A percentile compares a stretch with the other conserved stretches of the same genome.
phyloP scores from a whole-genome alignment of 208 protist genomes.

The Trypanosoma theileri region DNA sequence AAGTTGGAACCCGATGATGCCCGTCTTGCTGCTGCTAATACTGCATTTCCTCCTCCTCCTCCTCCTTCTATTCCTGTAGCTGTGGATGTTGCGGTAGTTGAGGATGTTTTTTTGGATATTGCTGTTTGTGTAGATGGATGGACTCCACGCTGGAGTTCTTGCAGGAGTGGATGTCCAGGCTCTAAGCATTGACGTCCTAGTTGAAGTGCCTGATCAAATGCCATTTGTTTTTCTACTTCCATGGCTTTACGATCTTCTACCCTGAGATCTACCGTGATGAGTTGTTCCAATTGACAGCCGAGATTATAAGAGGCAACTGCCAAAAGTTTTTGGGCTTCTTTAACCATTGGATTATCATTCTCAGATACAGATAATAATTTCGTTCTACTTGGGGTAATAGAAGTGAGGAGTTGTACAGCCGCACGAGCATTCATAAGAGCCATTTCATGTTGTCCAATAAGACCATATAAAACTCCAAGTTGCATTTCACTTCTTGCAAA shows the following conservation, averaged over 20 bases:
- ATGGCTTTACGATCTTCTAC: background rate
- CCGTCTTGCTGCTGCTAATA: too few species aligned
- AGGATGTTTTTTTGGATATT: background rate
- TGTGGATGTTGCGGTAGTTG: too few species aligned
- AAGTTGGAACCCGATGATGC: too few species aligned
- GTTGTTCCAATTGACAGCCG: slow-evolving; percentile 14
- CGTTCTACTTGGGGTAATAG: background rate
- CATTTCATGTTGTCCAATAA: slow-evolving; percentile 8
- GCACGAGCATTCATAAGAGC: slow-evolving; percentile 12
- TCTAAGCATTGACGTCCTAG: slow-evolving; percentile 6
- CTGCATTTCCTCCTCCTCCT: too few species aligned
- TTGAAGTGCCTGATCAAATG: slow-evolving; percentile 8
- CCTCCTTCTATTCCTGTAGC: too few species aligned
- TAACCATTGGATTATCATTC: background rate
- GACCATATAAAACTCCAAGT: slow-evolving; percentile 12
- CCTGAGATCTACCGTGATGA: background rate
- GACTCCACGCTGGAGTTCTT: slow-evolving; percentile 1
- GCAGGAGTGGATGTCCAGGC: slow-evolving; percentile 14
- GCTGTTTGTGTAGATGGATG: background rate
- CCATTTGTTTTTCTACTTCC: background rate
- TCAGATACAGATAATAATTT: too few species aligned
- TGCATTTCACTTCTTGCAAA: slow-evolving; percentile 26
- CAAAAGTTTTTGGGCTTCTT: slow-evolving; percentile 16
- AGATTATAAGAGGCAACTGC: slow-evolving; percentile 23
- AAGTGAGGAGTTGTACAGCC: slow-evolving; percentile 9